Evolutionary conservation across 2,329 filamentous ascomycete genomes (phyloP), one percentile per base, ranked within the genome.

Genomic region (Sarocladium oryzae): DNA sequence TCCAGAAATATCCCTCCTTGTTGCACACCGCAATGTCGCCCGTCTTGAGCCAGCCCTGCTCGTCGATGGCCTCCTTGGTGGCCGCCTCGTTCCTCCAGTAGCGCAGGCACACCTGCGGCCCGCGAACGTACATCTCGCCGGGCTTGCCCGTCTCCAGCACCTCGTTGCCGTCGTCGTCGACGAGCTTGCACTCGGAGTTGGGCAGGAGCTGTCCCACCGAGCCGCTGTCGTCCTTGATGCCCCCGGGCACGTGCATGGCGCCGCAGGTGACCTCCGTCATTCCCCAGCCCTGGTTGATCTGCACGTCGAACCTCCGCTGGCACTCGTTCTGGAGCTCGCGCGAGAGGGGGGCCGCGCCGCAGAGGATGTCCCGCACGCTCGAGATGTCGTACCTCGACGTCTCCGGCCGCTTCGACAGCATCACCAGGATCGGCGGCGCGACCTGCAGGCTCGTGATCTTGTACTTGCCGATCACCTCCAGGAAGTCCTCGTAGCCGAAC

Each of bases 31-130:
- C 77, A 49, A 81, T 65, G 58, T 83, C 81, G 0, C 81, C 81
- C 1, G 81, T 84, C 61, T 72, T 77, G 52, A 84, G 62, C 77
- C 79, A 84, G 1, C 77, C 75, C 41, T 80, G 75, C 0, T 57
- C 41, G 3, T 73, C 74, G 15, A 80, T 51, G 2, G 69, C 72
- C 52, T 80, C 76, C 33, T 56, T 64, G 0, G 80, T 83, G 2
- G 78, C 78, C 16, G 71, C 69, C 1, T 75, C 72, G 55, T 80
- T 82, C 45, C 68, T 65, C 77, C 78, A 82, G 59, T 83, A 84
- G 3, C 77, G 73, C 55, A 79, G 72, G 66, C 79, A 79, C 4
- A 82, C 65, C 40, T 81, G 79, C 3, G 80, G 79, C 0, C 74
- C 79, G 6, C 69, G 65, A 3, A 81, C 66, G 63, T 72, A 77